Conservation (phyloP, 23 red algal species). For the Chondrus crispus region DNA sequence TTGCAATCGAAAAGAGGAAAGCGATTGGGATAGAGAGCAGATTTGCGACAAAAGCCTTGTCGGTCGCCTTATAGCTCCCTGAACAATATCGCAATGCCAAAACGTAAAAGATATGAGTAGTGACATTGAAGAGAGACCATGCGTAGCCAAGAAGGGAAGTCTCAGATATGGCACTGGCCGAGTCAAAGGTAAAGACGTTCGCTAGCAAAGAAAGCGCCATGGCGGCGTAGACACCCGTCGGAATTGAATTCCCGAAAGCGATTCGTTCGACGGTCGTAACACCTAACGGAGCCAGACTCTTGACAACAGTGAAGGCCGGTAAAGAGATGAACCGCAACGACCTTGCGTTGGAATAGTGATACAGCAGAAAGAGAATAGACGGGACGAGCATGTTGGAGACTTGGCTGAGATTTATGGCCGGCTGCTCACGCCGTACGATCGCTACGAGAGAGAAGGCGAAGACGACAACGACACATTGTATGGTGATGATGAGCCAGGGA, state of each 20-base stretch:
- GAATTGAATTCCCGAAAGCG: constrained; percentile 38
- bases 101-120: constrained; percentile 49
- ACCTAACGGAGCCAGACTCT: constrained; percentile 46
- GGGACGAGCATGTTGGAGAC: constrained; percentile 46
- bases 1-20: constrained; percentile 16
- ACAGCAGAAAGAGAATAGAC: constrained; percentile 46
- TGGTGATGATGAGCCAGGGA: constrained; percentile 51
- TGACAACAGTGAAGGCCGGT: constrained; percentile 62
- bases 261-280: constrained; percentile 49
- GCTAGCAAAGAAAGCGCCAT: constrained; percentile 31
- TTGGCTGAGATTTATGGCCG: neutral
- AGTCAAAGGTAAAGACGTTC: constrained; percentile 70
- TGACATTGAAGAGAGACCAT: constrained; percentile 50
- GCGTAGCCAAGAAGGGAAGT: constrained; percentile 30
- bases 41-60: constrained; percentile 61
- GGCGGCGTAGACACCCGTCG: constrained; percentile 42
- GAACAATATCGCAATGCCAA: constrained; percentile 43
- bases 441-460: constrained; percentile 52
- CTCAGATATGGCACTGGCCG: constrained; percentile 45
- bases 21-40: constrained; percentile 43
- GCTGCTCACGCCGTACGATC: constrained; percentile 21
- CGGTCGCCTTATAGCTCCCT: constrained; percentile 36
- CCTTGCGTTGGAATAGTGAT: constrained; percentile 64
- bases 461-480: constrained; percentile 57
- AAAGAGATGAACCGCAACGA: constrained; percentile 57